phyloP scores from a whole-genome alignment of 2,329 filamentous ascomycete species.

The Alternaria arbusti region DNA sequence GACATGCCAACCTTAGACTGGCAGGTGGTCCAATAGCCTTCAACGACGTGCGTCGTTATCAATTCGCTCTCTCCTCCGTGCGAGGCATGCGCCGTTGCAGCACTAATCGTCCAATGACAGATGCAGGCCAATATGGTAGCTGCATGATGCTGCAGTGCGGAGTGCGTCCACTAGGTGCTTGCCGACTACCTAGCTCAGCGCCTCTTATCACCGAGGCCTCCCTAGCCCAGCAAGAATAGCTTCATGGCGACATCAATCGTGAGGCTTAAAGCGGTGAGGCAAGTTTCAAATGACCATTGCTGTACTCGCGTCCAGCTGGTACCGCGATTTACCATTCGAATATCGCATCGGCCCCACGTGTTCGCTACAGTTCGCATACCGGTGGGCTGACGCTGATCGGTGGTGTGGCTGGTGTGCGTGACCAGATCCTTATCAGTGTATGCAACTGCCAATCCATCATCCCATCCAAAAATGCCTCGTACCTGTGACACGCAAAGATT shows the following conservation, averaged over 20 bases:
- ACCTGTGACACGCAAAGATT: neutral
- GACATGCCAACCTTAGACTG: neutral
- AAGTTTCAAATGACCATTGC: neutral
- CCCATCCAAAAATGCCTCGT: neutral
- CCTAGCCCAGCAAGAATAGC: neutral
- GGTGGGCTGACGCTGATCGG: conserved; percentile 7
- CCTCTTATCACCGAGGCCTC: conserved; percentile 5
- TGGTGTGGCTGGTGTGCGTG: conserved; percentile 13
- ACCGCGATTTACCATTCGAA: neutral
- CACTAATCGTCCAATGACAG: conserved; percentile 1
- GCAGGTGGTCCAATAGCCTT: neutral
- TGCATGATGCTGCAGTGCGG: conserved; percentile 14
- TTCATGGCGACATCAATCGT: neutral
- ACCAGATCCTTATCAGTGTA: conserved; percentile 12
- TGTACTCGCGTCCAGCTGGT: neutral
- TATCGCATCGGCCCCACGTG: conserved; percentile 15
- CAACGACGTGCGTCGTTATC: conserved; percentile 12
- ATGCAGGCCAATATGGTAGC: conserved; percentile 1
- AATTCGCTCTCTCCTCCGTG: conserved; percentile 8
- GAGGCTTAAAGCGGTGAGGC: conserved; percentile 4
- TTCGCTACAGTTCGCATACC: conserved; percentile 5
- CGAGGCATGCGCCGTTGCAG: conserved; percentile 5
- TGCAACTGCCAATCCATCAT: neutral
- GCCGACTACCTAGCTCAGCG: conserved; percentile 9
- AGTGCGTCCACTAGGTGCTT: conserved; percentile 10